Percentiles rank a stretch among this genome's conserved stretches.
These are phyloP conservation scores for Fusarium sublunatum DNA, from an alignment of 2,329 filamentous ascomycete species.

Conservation along the genomic window DNA sequence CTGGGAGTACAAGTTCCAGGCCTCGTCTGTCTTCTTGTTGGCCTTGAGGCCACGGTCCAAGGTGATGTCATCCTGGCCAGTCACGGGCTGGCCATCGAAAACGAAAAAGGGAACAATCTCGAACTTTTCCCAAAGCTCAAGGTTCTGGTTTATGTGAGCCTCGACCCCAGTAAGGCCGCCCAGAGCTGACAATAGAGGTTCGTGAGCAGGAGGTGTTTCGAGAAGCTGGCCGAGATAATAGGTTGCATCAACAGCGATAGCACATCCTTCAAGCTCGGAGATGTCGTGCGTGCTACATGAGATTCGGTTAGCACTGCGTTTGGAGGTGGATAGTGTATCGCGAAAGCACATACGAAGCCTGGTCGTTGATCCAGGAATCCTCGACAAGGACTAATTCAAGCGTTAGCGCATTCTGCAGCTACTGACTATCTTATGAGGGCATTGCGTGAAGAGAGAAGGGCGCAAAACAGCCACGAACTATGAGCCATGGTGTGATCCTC, in stretches of 20 bases:
- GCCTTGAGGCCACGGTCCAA: conserved; percentile 73
- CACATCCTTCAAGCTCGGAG: conserved; percentile 76
- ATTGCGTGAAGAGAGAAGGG: conserved; percentile 9
- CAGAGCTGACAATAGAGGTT: conserved; percentile 89
- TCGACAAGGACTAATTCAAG: conserved; percentile 50
- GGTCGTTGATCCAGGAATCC: conserved; percentile 55
- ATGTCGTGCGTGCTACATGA: conserved; percentile 67
- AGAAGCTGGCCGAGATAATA: conserved; percentile 88
- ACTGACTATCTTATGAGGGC: conserved; percentile 3
- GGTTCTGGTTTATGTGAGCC: conserved; percentile 78
- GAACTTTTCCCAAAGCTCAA: conserved; percentile 76
- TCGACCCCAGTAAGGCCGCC: conserved; percentile 87
- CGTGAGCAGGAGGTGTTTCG: conserved; percentile 75
- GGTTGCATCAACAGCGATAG: conserved; percentile 87
- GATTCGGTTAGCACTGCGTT: conserved; percentile 38
- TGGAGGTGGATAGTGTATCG: conserved; percentile 4
- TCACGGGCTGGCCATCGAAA: conserved; percentile 87
- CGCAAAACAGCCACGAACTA: conserved; percentile 10
- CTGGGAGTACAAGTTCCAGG: conserved; percentile 88
- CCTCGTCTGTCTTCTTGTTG: conserved; percentile 77
- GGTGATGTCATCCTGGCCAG: conserved; percentile 77
- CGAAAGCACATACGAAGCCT: conserved; percentile 50
- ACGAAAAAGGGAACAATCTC: conserved; percentile 86
- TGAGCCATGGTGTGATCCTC: conserved; percentile 10
- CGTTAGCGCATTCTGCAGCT: conserved; percentile 36